These are phyloP conservation scores for Cylindrotheca fusiformis DNA, from an alignment of 108 stramenopile genomes.

Conservation along the genomic window DNA sequence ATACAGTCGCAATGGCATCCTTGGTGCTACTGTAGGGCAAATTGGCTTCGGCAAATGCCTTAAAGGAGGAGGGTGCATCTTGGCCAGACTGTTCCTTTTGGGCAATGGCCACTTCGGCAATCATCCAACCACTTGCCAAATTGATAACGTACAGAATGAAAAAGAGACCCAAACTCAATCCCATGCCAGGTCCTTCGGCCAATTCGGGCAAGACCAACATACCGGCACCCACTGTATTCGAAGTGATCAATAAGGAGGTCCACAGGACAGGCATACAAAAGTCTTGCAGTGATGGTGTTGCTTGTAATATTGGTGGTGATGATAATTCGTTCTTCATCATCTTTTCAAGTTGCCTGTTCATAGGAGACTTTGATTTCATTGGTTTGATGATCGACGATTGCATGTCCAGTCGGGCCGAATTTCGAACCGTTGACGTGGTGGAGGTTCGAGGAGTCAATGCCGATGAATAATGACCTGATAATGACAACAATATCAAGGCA, in stretches of 20 bases:
- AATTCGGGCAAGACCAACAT: constrained; percentile 60
- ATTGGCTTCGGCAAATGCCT: constrained; percentile 65
- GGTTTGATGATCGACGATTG: too few species aligned
- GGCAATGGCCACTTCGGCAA: constrained; percentile 72
- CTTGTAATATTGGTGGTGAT: too few species aligned
- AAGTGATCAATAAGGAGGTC: constrained; percentile 61
- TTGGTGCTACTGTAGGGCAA: constrained; percentile 24
- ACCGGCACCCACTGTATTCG: constrained; percentile 70
- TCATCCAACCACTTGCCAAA: constrained; percentile 50
- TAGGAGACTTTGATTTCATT: too few species aligned
- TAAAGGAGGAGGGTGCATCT: constrained; percentile 48
- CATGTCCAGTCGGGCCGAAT: too few species aligned
- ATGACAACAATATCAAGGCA: too few species aligned
- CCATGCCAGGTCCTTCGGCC: constrained; percentile 50
- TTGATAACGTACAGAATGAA: constrained; percentile 53
- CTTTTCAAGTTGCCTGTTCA: too few species aligned
- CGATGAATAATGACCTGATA: too few species aligned
- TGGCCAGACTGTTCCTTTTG: constrained; percentile 49
- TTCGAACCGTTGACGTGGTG: too few species aligned
- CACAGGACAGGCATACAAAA: constrained; percentile 22
- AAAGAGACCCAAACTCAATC: constrained; percentile 40
- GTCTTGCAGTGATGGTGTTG: too few species aligned
- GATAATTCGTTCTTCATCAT: too few species aligned
- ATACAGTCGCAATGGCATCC: constrained; percentile 22
- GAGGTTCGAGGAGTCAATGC: too few species aligned